Base-by-base conservation (phyloP, 768 basidiomycete genomes). In the Boletellus emodensis region DNA sequence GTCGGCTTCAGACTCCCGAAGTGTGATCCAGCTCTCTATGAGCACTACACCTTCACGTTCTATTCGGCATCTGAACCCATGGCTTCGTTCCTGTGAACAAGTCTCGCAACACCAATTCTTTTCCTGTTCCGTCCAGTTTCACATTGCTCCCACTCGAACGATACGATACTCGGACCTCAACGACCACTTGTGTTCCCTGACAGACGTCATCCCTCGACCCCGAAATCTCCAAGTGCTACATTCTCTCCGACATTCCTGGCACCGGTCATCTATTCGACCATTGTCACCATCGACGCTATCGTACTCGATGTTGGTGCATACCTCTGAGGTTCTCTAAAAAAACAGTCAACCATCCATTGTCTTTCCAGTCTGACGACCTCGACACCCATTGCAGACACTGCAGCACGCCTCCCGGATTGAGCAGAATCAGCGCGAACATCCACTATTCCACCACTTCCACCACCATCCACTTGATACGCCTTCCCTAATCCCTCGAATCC, bases 191-290 rank as follows among this genome's bases (percentile, higher is more conserved):
- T 41, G 34, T 20, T 49, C 17, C 24, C 40, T 13, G 48, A 40
- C 32, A 32, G 48, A 40, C 26, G 35, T 18, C 32, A 46, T 49
- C 46, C 44, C 20, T 53, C 22, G 9, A 17, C 49, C 28, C 37
- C 30, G 43, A 0, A 26, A 10, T 43, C 33, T 38, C 53, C 40
- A 35, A 52, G 44, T 38, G 20, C 15, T 5, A 44, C 15, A 0
- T 39, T 5, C 5, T 34, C 34, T 28, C 37, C 24, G 18, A 43
- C 18, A 8, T 22, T 33, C 4, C 17, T 6, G 17, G 14, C 50
- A 20, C 37, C 30, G n/a, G 36, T 10, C 15, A 2, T 17, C 32
- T 18, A 33, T 17, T 39, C 30, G 20, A 48, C 44, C 18, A 28
- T 17, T 15, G 6, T 12, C 47, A 38, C 40, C 20, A 1, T 53